Base-by-base conservation (phyloP, 2,329 filamentous ascomycete genomes). In the Leptodontidium sp. region DNA sequence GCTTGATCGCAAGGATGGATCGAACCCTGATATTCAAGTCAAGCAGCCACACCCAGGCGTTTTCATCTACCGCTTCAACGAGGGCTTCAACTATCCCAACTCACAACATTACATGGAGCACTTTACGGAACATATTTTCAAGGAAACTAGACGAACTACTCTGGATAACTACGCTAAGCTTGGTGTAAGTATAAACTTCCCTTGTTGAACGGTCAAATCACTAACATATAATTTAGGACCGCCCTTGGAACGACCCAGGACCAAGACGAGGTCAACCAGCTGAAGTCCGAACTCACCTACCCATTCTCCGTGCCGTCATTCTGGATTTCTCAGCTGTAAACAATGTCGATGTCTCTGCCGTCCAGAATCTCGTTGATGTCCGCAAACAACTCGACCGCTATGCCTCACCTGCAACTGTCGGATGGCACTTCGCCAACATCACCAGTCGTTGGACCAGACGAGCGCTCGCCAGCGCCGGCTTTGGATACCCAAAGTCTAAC, bases 11-110 rank as follows among this genome's bases (percentile, higher is more conserved):
- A 85, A 85, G 21, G 95, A 98, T 78, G 95, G 95, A 38, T 94
- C 93, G 1, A 98, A 98, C 79, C 95, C 95, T 0, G 86, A 91
- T 38, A 85, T 98, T 58, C 86, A 91, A 14, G 84, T 97, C 21
- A 85, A 92, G 70, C 89, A 88, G 65, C 94, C 96, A 0, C 93
- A 96, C 76, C 95, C 95, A 0, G 96, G 96, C 63, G 87, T 99
- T 73, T 97, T 98, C 81, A 97, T 98, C 77, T 98, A 97, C 83
- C 90, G 95, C 55, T 98, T 97, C 80, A 89, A 92, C 0, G 95
- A 98, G 82, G 93, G 94, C 53, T 97, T 97, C 85, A 97, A 96
- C 81, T 99, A 98, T 76, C 93, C 95, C 70, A 99, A 97, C 75
- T 93, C 94, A n/a, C 93, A 93, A 76, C 90, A 93, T 78, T 94